Evolutionary conservation across 352 stramenopile species (phyloP).

Genomic region (Phytophthora palmivora): DNA sequence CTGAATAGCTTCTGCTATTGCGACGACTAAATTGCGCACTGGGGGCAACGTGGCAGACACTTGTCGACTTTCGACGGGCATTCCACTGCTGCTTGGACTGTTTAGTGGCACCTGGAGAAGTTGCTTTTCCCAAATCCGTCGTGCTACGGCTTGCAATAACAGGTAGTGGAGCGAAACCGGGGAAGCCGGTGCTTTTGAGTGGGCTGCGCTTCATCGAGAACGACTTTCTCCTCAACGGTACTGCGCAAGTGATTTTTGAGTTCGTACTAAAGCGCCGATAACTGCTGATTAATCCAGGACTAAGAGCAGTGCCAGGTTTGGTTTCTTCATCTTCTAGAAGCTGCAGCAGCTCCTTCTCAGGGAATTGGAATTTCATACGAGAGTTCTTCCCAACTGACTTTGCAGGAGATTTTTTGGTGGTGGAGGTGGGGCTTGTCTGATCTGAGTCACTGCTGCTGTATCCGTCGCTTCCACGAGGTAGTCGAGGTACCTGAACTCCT

Average conservation of each 20-base stretch:
- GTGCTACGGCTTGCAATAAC: constrained; percentile 4
- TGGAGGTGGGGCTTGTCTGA: background rate
- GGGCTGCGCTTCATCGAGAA: constrained; percentile 76
- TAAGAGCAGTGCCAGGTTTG: constrained; percentile 2
- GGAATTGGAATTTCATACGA: constrained; percentile 70
- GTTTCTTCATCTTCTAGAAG: constrained; percentile 36
- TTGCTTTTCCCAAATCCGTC: constrained; percentile 2
- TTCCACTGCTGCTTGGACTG: constrained; percentile 33
- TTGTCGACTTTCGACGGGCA: constrained; percentile 68
- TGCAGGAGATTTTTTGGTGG: background rate
- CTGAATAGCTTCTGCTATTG: constrained; percentile 34
- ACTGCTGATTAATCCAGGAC: constrained; percentile 13
- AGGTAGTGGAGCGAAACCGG: constrained; percentile 2
- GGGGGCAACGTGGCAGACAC: constrained; percentile 32
- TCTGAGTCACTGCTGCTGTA: constrained; percentile 8
- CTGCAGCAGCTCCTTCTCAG: constrained; percentile 48
- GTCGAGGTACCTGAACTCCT: constrained; percentile 53
- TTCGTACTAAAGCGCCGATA: constrained; percentile 43
- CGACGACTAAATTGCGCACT: constrained; percentile 6
- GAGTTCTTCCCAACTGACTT: constrained; percentile 21
- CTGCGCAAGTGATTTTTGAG: constrained; percentile 42
- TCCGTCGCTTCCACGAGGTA: constrained; percentile 30
- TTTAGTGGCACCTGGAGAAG: constrained; percentile 11
- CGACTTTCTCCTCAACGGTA: constrained; percentile 64
- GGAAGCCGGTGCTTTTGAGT: constrained; percentile 37